A percentile compares a stretch with the other conserved stretches of the same genome.
These are phyloP conservation scores for Neurospora terricola DNA, from an alignment of 495 filamentous ascomycete species.

Conservation along the genomic window DNA sequence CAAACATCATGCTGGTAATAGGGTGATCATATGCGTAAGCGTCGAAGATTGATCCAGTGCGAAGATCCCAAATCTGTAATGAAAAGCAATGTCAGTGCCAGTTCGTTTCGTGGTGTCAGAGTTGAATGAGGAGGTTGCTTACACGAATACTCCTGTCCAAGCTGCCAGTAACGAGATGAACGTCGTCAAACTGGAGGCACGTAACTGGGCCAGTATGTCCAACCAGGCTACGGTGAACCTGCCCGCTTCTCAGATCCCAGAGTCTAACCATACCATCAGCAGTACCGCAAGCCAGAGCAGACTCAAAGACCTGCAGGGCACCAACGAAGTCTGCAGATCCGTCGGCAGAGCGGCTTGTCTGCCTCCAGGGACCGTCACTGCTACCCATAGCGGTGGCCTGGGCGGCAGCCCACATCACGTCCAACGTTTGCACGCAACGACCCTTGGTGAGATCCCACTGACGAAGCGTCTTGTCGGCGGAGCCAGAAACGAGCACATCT, in stretches of 20 bases:
- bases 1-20: slow-evolving; percentile 97
- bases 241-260: slow-evolving; percentile 94
- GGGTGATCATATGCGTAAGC: slow-evolving; percentile 92
- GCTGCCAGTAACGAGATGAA: slow-evolving; percentile 91
- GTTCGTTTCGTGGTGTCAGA: neutral
- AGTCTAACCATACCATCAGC: slow-evolving; percentile 96
- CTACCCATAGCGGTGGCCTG: slow-evolving; percentile 65
- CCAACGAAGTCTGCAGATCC: slow-evolving; percentile 84
- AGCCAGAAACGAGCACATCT: slow-evolving; percentile 86
- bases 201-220: slow-evolving; percentile 95
- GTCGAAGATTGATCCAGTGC: slow-evolving; percentile 91
- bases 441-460: slow-evolving; percentile 97
- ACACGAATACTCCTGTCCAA: slow-evolving; percentile 89
- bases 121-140: slow-evolving; percentile 30
- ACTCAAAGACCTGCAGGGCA: slow-evolving; percentile 91
- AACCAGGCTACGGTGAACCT: slow-evolving; percentile 91
- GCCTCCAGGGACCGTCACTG: slow-evolving; percentile 45
- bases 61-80: slow-evolving; percentile 91
- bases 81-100: neutral
- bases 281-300: slow-evolving; percentile 93
- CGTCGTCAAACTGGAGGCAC: slow-evolving; percentile 91
- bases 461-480: slow-evolving; percentile 89
- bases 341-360: slow-evolving; percentile 44
- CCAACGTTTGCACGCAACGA: slow-evolving; percentile 91
- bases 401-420: slow-evolving; percentile 97